Base-by-base conservation (phyloP, 805 yeast species). In the Candida broadrunensis region DNA sequence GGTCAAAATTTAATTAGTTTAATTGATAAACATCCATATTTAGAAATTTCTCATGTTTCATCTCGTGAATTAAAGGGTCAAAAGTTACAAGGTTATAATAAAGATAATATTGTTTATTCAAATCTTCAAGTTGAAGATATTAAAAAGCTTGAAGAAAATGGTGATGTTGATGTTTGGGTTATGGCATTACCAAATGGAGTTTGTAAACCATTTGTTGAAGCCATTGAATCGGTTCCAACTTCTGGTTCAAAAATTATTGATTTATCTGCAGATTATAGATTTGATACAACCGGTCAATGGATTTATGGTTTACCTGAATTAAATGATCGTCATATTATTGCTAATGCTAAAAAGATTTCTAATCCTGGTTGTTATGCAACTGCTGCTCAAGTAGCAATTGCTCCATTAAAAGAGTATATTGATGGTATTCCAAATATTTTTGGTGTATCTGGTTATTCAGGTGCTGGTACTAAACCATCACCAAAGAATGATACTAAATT, bases 311-410 rank as follows among this genome's bases (percentile, higher is more conserved):
- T 93, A 52, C 99, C 99, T 7, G 99, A 93, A 67, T 75, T 93
- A 55, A 81, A 78, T 42, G 75, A 80, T 50, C 81, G 99, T 60
- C 58, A 68, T 8, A 58, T 58, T 9, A 85, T 93, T 52, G 77
- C 85, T 27, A 57, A 70, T 12, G 91, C 98, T 15, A 61, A 77
- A 55, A 87, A 85, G 60, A 86, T 93, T 46, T 83, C 97, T 4
- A 93, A 93, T 68, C 99, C 99, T 2, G 99, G 99, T 36, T 93
- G 99, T 73, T 93, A 90, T 61, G 97, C 99, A n/a, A 93, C 99
- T 35, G 97, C 95, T 43, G 93, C 97, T 12, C 98, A 93, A 72
- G 67, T 89, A 19, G 90, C 96, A 12, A 83, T 93, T 59, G 82
- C 91, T 36, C 99, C 99, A 26, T 71, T 93, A 53, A 65, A 76